Conservation (phyloP, 306 rosid genomes). For the Quillaja saponaria region DNA sequence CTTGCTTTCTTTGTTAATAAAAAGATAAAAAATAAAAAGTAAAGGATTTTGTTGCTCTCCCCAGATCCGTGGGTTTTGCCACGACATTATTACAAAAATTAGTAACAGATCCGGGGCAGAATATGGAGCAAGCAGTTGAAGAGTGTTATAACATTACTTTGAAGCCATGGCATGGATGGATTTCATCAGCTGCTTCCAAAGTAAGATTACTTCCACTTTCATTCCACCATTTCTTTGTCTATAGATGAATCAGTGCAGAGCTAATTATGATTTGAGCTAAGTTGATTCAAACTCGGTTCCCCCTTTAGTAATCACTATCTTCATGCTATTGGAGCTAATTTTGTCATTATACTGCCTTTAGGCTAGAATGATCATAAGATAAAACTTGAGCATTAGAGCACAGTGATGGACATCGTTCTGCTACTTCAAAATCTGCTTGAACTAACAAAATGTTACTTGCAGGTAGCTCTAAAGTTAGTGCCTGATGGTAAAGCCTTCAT, state of each 20-base stretch:
- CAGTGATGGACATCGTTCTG: conserved; percentile 9
- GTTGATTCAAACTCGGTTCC: background rate
- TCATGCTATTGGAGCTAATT: no score
- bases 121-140: conserved; percentile 72
- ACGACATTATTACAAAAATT: conserved; percentile 51
- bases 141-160: conserved; percentile 69
- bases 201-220: conserved; percentile 38
- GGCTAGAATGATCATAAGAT: background rate
- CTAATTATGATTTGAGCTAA: background rate
- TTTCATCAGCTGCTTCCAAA: conserved; percentile 85
- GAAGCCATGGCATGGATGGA: conserved; percentile 96
- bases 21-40: no score
- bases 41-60: background rate
- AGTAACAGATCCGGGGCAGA: conserved; percentile 51
- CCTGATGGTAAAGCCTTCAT: conserved; percentile 66
- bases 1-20: no score
- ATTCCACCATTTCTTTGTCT: background rate
- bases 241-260: background rate
- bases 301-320: no score
- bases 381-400: background rate
- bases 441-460: conserved; percentile 34
- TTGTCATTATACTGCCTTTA: background rate
- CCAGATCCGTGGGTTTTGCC: conserved; percentile 78
- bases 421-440: conserved; percentile 1
- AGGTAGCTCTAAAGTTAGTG: conserved; percentile 79